Evolutionary conservation across 1,284 basidiomycete species (phyloP).

Genomic region (Ustilago nuda): DNA sequence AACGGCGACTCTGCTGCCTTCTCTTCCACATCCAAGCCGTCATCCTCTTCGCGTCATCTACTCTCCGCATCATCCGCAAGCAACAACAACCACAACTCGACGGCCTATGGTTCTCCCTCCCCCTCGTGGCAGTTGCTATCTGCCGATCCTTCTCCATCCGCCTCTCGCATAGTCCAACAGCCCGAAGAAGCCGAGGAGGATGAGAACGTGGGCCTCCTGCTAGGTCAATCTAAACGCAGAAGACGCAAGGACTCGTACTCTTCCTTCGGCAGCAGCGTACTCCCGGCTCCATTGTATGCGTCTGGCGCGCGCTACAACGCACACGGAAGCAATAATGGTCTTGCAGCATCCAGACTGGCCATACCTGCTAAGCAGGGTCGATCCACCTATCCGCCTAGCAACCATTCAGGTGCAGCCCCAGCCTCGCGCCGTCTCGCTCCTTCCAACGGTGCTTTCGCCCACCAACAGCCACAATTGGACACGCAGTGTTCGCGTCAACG

Average conservation of each 20-base stretch:
- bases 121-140: conserved; percentile 5
- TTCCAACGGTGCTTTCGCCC: conserved; percentile 13
- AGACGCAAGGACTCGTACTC: conserved; percentile 50
- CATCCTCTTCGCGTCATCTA: conserved; percentile 22
- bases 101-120: conserved; percentile 10
- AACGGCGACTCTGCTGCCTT: conserved; percentile 6
- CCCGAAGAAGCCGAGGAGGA: conserved; percentile 34
- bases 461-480: conserved; percentile 15
- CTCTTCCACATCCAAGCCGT: conserved; percentile 20
- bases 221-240: conserved; percentile 38
- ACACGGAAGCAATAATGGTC: conserved; percentile 16
- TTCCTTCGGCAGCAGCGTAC: conserved; percentile 51
- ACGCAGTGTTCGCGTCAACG: conserved; percentile 16
- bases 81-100: not conserved
- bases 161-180: conserved; percentile 11
- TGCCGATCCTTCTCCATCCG: conserved; percentile 12
- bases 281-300: conserved; percentile 33
- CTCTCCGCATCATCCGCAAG: not conserved
- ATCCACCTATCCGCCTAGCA: conserved; percentile 41
- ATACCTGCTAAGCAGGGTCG: conserved; percentile 24
- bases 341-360: conserved; percentile 4
- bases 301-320: conserved; percentile 25
- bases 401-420: conserved; percentile 39
- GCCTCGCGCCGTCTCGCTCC: conserved; percentile 30
- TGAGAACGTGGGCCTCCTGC: conserved; percentile 38